Conservation (phyloP, 306 rosid species). For the Prunus persica region DNA sequence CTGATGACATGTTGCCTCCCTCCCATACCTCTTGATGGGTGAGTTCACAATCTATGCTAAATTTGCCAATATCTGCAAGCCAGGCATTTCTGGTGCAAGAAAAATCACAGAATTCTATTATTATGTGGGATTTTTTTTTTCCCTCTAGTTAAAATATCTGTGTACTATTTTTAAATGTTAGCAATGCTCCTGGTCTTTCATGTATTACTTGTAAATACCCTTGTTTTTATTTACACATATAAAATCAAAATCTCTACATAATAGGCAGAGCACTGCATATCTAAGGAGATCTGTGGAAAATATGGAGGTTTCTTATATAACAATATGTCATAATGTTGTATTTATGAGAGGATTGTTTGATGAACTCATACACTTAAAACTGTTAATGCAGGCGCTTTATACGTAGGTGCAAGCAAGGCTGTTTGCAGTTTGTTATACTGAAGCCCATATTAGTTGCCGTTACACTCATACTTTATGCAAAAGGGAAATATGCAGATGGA, state of each 20-base stretch:
- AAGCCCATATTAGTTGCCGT: conserved; percentile 85
- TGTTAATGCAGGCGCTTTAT: conserved; percentile 83
- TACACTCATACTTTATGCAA: conserved; percentile 80
- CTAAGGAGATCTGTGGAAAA: background rate
- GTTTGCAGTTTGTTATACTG: conserved; percentile 95
- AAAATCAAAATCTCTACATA: background rate
- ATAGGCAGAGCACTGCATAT: background rate
- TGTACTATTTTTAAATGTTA: background rate
- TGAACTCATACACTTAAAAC: conserved; percentile 19
- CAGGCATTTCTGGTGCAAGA: no score
- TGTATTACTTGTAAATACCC: background rate
- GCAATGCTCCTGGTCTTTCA: background rate
- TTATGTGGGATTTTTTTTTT: conserved; percentile 1
- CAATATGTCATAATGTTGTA: conserved; percentile 17
- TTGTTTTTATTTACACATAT: background rate
- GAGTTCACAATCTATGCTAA: conserved; percentile 29
- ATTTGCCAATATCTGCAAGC: background rate
- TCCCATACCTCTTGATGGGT: conserved; percentile 95
- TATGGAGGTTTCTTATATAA: conserved; percentile 3
- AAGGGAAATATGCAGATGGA: conserved; percentile 87
- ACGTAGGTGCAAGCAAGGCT: conserved; percentile 98
- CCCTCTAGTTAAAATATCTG: background rate
- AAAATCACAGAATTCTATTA: background rate
- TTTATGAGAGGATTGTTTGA: conserved; percentile 8
- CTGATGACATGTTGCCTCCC: conserved; percentile 93